Evolutionary conservation across 2,329 filamentous ascomycete species (phyloP).

Genomic region (Pseudogymnoascus sp.): DNA sequence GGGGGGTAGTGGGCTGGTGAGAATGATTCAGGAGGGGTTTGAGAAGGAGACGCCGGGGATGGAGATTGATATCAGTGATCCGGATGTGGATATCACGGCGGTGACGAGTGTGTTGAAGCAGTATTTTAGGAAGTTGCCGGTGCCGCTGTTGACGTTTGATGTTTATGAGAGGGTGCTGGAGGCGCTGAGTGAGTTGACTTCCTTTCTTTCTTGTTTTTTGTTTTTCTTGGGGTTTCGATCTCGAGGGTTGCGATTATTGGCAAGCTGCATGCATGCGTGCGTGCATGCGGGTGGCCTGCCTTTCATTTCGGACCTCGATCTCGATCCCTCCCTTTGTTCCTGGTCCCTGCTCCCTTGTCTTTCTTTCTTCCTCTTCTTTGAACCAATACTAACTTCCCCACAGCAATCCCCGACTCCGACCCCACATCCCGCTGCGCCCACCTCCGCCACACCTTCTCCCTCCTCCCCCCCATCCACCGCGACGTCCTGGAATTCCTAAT

Average conservation of each 20-base stretch:
- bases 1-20: conserved; percentile 84
- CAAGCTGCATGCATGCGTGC: too few relatives aligned
- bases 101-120: conserved; percentile 95
- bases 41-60: conserved; percentile 55
- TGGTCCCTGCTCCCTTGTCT: too few relatives aligned
- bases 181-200: conserved; percentile 56
- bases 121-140: conserved; percentile 90
- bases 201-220: not conserved
- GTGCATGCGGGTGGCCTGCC: too few relatives aligned
- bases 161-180: conserved; percentile 87
- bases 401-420: conserved; percentile 58
- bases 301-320: too few relatives aligned
- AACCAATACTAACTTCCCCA: conserved; percentile 26
- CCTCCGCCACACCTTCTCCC: conserved; percentile 64
- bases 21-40: conserved; percentile 83
- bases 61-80: conserved; percentile 84
- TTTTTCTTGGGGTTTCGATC: not conserved
- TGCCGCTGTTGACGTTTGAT: conserved; percentile 82
- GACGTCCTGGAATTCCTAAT: conserved; percentile 90
- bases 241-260: too few relatives aligned
- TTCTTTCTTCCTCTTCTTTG: too few relatives aligned
- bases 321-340: too few relatives aligned
- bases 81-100: conserved; percentile 88
- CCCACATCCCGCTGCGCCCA: conserved; percentile 61
- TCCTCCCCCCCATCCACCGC: conserved; percentile 73